Evolutionary conservation across 1,284 basidiomycete species (phyloP), one percentile per base, ranked within the genome.

Genomic region (Pyrrhoderma noxium): DNA sequence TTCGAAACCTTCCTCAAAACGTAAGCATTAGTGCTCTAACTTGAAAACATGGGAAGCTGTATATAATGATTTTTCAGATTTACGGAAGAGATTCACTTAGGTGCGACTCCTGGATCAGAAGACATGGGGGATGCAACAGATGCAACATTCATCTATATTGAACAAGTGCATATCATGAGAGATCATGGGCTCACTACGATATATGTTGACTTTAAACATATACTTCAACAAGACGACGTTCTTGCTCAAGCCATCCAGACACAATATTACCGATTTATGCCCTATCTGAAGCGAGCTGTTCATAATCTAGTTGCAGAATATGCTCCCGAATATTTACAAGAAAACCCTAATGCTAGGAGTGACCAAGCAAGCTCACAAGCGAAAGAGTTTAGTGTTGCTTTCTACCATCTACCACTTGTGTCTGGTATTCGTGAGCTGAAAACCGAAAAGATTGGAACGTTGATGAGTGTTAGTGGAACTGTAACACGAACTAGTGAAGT

Each of bases 401-500:
- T 99, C 67, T 94, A 97, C 70, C 89, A 93, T 62, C 76, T 99
- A n/a, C 90, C 93, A 8, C 74, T 99, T 22, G 91, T 94, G 8
- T 89, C 86, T 34, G 93, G 94, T 8, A 98, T 99, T 52, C 88
- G 96, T n/a, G 91, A 96, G 58, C 73, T 99, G 44, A 79, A 89
- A 58, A 97, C 93, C 46, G 89, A 93, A 61, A 88, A 86, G 64
- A 94, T 98, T 51, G 95, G 95, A 4, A 89, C 89, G 5, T 73
- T 99, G 52, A 86, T 93, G 78, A 88, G 87, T 60, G 94, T 99
- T 65, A 89, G 87, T 57, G 95, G 95, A 21, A 98, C 95, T 0
- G 96, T 99, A 23, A 99, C 96, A 1, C 78, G 96, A 45, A 99
- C 96, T 1, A 94, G 90, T 58, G 96, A 99, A 71, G 96, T 99